Evolutionary conservation across 441 rosid genomes (phyloP).

Genomic region (Pelargonium fulgidum): DNA sequence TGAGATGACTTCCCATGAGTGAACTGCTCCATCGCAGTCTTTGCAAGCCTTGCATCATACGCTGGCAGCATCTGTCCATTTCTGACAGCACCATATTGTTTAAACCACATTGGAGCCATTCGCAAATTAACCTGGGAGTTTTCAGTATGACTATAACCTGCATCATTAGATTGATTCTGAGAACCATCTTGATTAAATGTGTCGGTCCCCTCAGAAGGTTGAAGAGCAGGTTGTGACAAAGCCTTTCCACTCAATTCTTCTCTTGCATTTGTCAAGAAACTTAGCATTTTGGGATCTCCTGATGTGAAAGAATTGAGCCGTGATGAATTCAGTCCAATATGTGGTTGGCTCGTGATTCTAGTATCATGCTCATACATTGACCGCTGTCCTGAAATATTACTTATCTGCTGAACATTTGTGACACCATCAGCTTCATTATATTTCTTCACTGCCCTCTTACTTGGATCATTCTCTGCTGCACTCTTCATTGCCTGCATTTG

Average conservation of each 20-base stretch:
- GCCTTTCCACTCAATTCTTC: slow-evolving; percentile 26
- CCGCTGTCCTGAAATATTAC: slow-evolving; percentile 27
- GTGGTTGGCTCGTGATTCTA: slow-evolving; percentile 22
- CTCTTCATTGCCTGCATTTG: slow-evolving; percentile 45
- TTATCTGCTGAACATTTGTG: slow-evolving; percentile 29
- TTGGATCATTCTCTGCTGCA: slow-evolving; percentile 35
- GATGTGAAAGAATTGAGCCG: slow-evolving; percentile 23
- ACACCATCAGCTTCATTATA: slow-evolving; percentile 35
- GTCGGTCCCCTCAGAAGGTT: slow-evolving; percentile 29
- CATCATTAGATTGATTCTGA: slow-evolving; percentile 27
- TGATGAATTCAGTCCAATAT: slow-evolving; percentile 25
- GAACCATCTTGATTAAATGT: slow-evolving; percentile 33
- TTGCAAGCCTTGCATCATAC: slow-evolving; percentile 35
- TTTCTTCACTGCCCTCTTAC: slow-evolving; percentile 44
- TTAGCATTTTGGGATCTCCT: slow-evolving; percentile 38
- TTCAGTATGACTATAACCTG: slow-evolving; percentile 27
- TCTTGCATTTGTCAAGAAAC: slow-evolving; percentile 24
- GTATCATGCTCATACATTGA: slow-evolving; percentile 24
- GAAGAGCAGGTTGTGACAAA: slow-evolving; percentile 27
- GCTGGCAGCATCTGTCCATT: slow-evolving; percentile 50
- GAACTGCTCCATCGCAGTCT: slow-evolving; percentile 30
- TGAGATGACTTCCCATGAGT: slow-evolving; percentile 37
- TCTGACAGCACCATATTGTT: slow-evolving; percentile 54
- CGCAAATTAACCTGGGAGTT: slow-evolving; percentile 54
- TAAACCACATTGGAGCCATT: slow-evolving; percentile 77